These are phyloP conservation scores for Moelleriella libera DNA, from an alignment of 2,329 filamentous ascomycete species.

Conservation along the genomic window DNA sequence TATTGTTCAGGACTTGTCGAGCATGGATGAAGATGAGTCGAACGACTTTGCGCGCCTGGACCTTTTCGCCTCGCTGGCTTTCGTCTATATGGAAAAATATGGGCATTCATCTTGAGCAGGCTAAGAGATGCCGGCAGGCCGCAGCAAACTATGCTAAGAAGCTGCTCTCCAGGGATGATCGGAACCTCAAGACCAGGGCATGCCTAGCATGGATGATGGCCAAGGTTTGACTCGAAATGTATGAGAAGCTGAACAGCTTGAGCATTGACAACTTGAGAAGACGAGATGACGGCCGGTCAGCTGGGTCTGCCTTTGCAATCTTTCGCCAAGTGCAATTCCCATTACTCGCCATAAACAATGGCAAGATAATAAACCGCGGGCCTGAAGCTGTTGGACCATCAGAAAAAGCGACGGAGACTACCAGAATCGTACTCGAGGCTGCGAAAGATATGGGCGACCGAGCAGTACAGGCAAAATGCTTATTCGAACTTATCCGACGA, in stretches of 20 bases:
- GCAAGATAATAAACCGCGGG: background rate
- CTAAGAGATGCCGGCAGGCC: background rate
- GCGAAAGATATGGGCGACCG: background rate
- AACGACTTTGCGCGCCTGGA: conserved; percentile 1
- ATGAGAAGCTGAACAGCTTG: background rate
- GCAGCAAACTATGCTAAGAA: background rate
- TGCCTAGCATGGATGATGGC: conserved; percentile 1
- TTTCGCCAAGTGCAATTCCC: background rate
- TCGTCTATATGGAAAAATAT: background rate
- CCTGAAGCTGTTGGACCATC: background rate
- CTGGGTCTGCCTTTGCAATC: background rate
- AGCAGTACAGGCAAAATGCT: background rate
- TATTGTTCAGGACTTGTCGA: background rate
- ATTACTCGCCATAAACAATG: background rate
- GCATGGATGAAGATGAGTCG: background rate
- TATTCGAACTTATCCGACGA: background rate
- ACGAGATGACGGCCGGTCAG: no score
- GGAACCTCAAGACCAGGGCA: background rate
- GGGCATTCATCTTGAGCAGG: background rate
- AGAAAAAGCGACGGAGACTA: background rate
- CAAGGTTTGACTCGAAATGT: background rate
- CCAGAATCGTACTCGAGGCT: background rate
- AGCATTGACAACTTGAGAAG: background rate
- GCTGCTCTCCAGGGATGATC: background rate
- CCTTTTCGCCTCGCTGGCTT: background rate